Base-by-base conservation (phyloP, 352 stramenopile species). In the Globisporangium middletonii region DNA sequence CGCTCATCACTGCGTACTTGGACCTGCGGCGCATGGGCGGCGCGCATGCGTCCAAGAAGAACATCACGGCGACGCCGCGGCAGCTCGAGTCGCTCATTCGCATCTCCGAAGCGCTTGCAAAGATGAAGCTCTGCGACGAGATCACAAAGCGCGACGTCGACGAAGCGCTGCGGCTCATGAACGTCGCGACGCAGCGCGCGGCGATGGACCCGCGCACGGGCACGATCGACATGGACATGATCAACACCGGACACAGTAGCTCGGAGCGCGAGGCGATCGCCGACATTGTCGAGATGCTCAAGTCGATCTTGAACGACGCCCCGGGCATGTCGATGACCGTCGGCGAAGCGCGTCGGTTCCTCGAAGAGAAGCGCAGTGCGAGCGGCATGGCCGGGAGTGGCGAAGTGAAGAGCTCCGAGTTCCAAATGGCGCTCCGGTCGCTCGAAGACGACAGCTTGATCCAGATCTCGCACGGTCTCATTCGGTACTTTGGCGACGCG, bases 191-290 rank as follows among this genome's bases (percentile, higher is more conserved):
- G 12, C 96, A 99, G 71, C 89, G 86, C 42, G 93, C 97, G 8
- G 97, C 97, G 13, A 99, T 98, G 64, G 97, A 99, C 67, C 96
- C 97, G 35, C 75, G 92, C 45, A 99, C 97, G 2, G 97, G 97
- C 38, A 94, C 92, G n/a, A 99, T 99, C 67, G 97, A 99, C 73
- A 99, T 99, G 97, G 97, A 99, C 70, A 98, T 98, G 91, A 98
- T 99, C 69, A 96, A 96, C 52, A 99, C 95, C 5, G 96, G 95
- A 23, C 79, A 95, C 62, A 95, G 83, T 55, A 88, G 85, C 41
- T 73, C 89, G 8, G 95, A 98, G 66, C 86, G 94, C 18, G 83
- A 98, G 57, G 72, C 79, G 5, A 68, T 92, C 12, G 68, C 66
- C 5, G 72, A 80, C 52, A 64, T 92, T 15, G 71, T 92, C 18